Conservation (phyloP, 352 stramenopile species). For the Phytophthora cactorum region DNA sequence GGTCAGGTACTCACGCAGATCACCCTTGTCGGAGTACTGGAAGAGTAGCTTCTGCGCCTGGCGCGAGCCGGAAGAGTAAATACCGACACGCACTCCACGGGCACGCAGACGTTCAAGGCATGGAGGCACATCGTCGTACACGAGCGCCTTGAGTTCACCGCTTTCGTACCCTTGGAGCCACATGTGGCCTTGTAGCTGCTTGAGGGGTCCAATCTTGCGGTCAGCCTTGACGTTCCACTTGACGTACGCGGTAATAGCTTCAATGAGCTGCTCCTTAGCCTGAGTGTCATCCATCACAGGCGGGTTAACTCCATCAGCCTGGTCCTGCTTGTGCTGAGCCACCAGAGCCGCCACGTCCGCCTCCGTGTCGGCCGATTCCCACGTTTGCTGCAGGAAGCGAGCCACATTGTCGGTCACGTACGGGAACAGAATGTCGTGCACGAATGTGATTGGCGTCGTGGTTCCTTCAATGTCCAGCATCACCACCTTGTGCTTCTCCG, state of each 20-base stretch:
- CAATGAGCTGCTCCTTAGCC: slow-evolving; percentile 38
- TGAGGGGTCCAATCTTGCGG: slow-evolving; percentile 89
- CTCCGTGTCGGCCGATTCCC: slow-evolving; percentile 53
- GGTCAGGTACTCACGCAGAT: slow-evolving; percentile 73
- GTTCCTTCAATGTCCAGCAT: slow-evolving; percentile 97
- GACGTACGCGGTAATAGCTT: slow-evolving; percentile 57
- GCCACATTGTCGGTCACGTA: slow-evolving; percentile 80
- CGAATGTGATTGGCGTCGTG: slow-evolving; percentile 96
- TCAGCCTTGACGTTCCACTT: slow-evolving; percentile 78
- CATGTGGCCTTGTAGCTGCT: slow-evolving; percentile 92
- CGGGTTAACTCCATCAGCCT: slow-evolving; percentile 38
- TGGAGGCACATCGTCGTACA: slow-evolving; percentile 92
- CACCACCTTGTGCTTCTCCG: slow-evolving; percentile 90
- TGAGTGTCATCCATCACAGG: slow-evolving; percentile 26
- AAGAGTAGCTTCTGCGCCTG: slow-evolving; percentile 90
- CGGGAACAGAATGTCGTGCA: slow-evolving; percentile 95
- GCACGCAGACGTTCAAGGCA: slow-evolving; percentile 84
- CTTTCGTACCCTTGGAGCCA: slow-evolving; percentile 89
- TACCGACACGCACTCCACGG: slow-evolving; percentile 83
- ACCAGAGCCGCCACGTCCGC: slow-evolving; percentile 54
- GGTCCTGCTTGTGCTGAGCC: slow-evolving; percentile 53
- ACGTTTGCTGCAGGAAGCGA: slow-evolving; percentile 67
- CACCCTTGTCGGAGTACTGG: slow-evolving; percentile 82
- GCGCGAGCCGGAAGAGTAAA: slow-evolving; percentile 94
- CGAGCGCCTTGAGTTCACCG: slow-evolving; percentile 86